Percentiles rank a stretch among this genome's conserved stretches.
These are phyloP conservation scores for Rhodotorula sphaerocarpa DNA, from an alignment of 768 basidiomycete species.

Conservation along the genomic window DNA sequence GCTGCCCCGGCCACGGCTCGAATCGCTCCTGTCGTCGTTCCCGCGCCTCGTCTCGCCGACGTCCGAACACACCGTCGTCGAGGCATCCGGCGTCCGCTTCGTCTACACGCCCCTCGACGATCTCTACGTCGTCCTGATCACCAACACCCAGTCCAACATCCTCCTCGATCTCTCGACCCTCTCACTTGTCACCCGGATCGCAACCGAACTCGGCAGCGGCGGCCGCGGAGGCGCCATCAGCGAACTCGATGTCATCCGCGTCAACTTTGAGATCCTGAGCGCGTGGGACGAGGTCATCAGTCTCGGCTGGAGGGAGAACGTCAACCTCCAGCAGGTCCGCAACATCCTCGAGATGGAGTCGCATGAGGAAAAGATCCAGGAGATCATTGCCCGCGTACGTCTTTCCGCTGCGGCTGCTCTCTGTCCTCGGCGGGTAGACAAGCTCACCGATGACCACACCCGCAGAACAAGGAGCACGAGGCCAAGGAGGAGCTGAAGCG, in stretches of 20 bases:
- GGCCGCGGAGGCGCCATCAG: slow-evolving; percentile 56
- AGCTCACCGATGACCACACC: not conserved
- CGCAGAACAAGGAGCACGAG: slow-evolving; percentile 94
- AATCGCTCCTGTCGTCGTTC: slow-evolving; percentile 91
- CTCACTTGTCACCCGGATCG: slow-evolving; percentile 84
- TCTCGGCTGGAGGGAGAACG: slow-evolving; percentile 56
- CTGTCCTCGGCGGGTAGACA: too few species aligned
- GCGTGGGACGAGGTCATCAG: slow-evolving; percentile 96
- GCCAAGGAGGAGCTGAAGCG: slow-evolving; percentile 98
- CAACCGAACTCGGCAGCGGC: slow-evolving; percentile 60
- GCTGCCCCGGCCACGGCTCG: slow-evolving; percentile 83
- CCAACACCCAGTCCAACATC: slow-evolving; percentile 98
- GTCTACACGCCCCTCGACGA: slow-evolving; percentile 51
- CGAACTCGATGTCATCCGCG: slow-evolving; percentile 79
- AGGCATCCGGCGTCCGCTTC: slow-evolving; percentile 37
- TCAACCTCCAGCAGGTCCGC: slow-evolving; percentile 47
- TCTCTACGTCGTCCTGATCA: slow-evolving; percentile 92
- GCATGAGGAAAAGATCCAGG: slow-evolving; percentile 67
- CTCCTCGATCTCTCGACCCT: slow-evolving; percentile 96
- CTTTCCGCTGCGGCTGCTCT: not conserved
- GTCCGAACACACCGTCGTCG: slow-evolving; percentile 51
- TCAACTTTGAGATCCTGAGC: slow-evolving; percentile 84
- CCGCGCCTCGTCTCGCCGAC: slow-evolving; percentile 94
- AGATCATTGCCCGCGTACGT: slow-evolving; percentile 85
- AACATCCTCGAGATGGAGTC: slow-evolving; percentile 50